These are phyloP conservation scores for Trifolium pratense DNA, from an alignment of 306 rosid species.

Conservation along the genomic window DNA sequence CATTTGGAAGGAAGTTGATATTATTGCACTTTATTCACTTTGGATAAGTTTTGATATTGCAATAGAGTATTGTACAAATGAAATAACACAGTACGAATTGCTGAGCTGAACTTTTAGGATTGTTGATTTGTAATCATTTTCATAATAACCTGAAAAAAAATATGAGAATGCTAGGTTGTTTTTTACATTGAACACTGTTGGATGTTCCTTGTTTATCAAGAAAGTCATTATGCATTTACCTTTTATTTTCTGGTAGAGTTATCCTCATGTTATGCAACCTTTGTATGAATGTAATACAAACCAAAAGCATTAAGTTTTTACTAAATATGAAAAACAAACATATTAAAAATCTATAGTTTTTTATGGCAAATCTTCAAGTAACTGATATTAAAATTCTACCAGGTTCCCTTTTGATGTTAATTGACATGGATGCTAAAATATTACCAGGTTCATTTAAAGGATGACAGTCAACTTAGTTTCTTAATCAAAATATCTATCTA, in stretches of 20 bases:
- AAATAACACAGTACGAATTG: slow-evolving; percentile 22
- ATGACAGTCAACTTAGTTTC: not conserved
- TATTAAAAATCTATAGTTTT: no score
- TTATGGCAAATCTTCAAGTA: no score
- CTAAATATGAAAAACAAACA: no score
- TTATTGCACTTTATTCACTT: slow-evolving; percentile 30
- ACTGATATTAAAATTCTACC: no score
- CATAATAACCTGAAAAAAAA: not conserved
- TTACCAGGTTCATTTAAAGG: no score
- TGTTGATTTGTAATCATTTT: slow-evolving; percentile 24
- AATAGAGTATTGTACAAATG: slow-evolving; percentile 36
- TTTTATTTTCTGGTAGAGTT: not conserved
- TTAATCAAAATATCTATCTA: not conserved
- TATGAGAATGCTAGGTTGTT: not conserved
- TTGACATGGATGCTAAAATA: no score
- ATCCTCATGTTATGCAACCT: no score
- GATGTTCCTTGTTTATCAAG: slow-evolving; percentile 2
- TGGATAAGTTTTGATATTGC: slow-evolving; percentile 31
- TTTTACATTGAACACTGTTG: not conserved
- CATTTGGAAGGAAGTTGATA: slow-evolving; percentile 27
- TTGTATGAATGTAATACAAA: not conserved
- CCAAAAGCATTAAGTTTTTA: not conserved
- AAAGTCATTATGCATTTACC: not conserved
- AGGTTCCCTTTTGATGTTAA: no score
- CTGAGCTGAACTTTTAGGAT: slow-evolving; percentile 5